These are phyloP conservation scores for Heritiera littoralis DNA, from an alignment of 345 rosid genomes.

Conservation along the genomic window DNA sequence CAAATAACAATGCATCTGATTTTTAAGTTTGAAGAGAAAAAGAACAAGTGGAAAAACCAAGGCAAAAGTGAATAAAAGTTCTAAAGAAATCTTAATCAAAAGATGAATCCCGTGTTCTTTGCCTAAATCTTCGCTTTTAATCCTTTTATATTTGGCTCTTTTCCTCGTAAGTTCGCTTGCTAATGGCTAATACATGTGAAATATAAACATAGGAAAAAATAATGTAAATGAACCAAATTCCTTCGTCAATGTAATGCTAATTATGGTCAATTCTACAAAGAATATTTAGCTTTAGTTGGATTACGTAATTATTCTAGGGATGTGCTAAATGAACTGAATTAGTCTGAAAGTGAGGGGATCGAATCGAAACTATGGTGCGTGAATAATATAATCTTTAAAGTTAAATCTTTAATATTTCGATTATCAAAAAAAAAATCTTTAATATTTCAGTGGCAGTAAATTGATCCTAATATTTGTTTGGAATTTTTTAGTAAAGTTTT, in stretches of 20 bases:
- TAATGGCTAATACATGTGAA: neutral
- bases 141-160: neutral
- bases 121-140: slow-evolving; percentile 33
- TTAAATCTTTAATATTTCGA: too few species aligned
- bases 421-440: too few species aligned
- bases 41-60: neutral
- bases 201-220: neutral
- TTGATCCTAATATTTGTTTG: too few species aligned
- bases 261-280: neutral
- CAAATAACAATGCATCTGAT: neutral
- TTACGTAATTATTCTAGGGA: neutral
- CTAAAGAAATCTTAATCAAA: slow-evolving; percentile 21
- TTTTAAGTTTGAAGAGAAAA: neutral
- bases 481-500: too few species aligned
- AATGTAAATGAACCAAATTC: neutral
- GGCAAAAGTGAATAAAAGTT: slow-evolving; percentile 13
- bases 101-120: slow-evolving; percentile 32
- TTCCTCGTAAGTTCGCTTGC: neutral
- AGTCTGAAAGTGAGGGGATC: too few species aligned
- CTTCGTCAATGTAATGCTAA: neutral
- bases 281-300: neutral
- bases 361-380: too few species aligned
- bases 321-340: too few species aligned
- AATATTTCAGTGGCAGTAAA: too few species aligned
- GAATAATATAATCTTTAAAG: too few species aligned